These are phyloP conservation scores for Vitis rupestris DNA, from an alignment of 164 flowering plant genomes.

Conservation along the genomic window DNA sequence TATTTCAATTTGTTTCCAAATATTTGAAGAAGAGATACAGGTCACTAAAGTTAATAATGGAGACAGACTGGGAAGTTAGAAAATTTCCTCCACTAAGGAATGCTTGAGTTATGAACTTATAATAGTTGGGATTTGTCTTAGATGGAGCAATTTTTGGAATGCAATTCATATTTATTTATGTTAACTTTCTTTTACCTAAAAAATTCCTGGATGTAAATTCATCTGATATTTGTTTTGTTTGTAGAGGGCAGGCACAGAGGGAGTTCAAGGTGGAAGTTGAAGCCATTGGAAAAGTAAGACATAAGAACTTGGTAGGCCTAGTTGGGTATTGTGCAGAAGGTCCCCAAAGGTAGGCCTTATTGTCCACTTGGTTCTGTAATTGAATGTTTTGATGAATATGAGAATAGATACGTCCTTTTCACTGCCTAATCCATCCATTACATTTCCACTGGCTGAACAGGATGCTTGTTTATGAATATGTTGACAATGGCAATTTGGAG, in stretches of 20 bases:
- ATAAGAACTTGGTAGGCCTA: constrained; percentile 85
- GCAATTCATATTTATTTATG: neutral
- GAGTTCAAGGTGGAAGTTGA: constrained; percentile 95
- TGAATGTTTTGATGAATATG: neutral
- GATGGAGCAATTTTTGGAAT: no score
- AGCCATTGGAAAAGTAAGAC: constrained; percentile 93
- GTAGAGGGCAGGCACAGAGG: constrained; percentile 90
- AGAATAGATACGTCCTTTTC: neutral
- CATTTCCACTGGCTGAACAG: constrained; percentile 31
- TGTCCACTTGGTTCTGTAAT: neutral
- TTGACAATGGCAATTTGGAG: constrained; percentile 92
- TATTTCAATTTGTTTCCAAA: no score
- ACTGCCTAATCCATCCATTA: constrained; percentile 1
- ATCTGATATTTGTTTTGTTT: constrained; percentile 6
- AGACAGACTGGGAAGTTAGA: no score
- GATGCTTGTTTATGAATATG: constrained; percentile 87
- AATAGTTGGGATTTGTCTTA: no score
- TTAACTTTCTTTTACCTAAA: neutral
- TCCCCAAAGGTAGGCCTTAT: constrained; percentile 48
- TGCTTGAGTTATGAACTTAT: no score
- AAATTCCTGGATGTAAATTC: neutral
- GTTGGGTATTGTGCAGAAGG: constrained; percentile 86
- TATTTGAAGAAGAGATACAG: no score
- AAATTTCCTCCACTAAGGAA: no score
- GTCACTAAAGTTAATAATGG: no score